Percentiles rank a stretch among this genome's conserved stretches.
These are phyloP conservation scores for Neurospora hispaniola DNA, from an alignment of 495 filamentous ascomycete genomes.

Conservation along the genomic window DNA sequence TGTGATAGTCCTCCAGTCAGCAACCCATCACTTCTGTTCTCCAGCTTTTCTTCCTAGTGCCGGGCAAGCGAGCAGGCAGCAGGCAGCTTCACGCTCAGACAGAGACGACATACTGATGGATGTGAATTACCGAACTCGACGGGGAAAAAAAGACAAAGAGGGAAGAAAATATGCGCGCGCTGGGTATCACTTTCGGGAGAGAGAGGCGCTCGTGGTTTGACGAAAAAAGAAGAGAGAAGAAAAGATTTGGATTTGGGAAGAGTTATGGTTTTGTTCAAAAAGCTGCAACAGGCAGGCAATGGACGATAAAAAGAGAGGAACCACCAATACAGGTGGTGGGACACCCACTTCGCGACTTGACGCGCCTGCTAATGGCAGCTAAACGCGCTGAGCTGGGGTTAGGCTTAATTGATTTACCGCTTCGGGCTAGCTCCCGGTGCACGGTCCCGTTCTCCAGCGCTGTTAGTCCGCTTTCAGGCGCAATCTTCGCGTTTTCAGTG, in stretches of 20 bases:
- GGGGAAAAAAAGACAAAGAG: neutral
- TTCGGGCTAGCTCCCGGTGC: neutral
- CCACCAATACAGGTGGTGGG: neutral
- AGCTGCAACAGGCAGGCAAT: neutral
- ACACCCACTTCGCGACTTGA: neutral
- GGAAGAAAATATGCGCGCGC: neutral
- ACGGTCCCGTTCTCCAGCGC: neutral
- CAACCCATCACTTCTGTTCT: neutral
- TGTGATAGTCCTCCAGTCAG: slow-evolving; percentile 1
- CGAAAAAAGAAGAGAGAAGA: neutral
- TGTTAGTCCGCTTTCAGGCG: neutral
- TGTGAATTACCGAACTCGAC: neutral
- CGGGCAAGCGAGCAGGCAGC: neutral
- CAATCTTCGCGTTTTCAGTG: neutral
- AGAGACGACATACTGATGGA: neutral
- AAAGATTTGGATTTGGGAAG: neutral
- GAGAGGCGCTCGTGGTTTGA: neutral
- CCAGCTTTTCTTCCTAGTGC: neutral
- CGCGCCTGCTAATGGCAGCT: neutral
- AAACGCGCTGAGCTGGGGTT: neutral
- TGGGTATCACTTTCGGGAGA: neutral
- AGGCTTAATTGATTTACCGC: neutral
- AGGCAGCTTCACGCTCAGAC: neutral
- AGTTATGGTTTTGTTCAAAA: neutral
- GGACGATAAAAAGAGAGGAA: neutral